A percentile compares a stretch with the other conserved stretches of the same genome.
phyloP scores from a whole-genome alignment of 768 basidiomycete species.

The Termitomyces sp. region DNA sequence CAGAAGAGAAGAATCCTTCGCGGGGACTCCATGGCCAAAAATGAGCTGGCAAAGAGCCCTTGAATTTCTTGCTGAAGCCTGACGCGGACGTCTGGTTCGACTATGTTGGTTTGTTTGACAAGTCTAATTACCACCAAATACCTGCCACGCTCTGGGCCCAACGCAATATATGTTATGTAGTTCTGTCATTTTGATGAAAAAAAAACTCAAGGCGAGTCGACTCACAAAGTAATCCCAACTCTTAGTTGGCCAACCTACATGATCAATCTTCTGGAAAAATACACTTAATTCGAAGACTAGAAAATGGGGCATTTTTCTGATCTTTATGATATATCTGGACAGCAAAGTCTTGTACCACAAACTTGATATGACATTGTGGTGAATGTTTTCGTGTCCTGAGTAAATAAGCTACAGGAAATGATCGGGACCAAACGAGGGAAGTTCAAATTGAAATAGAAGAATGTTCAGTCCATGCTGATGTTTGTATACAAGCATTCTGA shows the following conservation, averaged over 20 bases:
- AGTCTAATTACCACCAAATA: not conserved
- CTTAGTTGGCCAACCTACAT: too few species aligned
- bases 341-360: too few species aligned
- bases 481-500: not conserved
- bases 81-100: not conserved
- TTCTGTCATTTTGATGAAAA: too few species aligned
- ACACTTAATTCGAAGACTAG: not conserved
- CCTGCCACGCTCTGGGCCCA: too few species aligned
- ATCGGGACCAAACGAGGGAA: not conserved
- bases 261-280: too few species aligned
- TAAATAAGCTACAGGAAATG: not conserved
- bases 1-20: slow-evolving; percentile 9
- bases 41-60: not conserved
- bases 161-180: too few species aligned
- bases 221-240: too few species aligned
- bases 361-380: too few species aligned
- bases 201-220: too few species aligned
- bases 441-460: not conserved
- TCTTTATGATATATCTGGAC: not conserved
- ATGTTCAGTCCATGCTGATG: not conserved
- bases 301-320: not conserved
- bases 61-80: not conserved
- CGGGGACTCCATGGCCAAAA: not conserved
- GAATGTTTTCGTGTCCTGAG: not conserved
- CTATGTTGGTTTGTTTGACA: not conserved